Evolutionary conservation across 495 filamentous ascomycete species (phyloP), one percentile per base, ranked within the genome.

Genomic region (Aspergillus campestris): DNA sequence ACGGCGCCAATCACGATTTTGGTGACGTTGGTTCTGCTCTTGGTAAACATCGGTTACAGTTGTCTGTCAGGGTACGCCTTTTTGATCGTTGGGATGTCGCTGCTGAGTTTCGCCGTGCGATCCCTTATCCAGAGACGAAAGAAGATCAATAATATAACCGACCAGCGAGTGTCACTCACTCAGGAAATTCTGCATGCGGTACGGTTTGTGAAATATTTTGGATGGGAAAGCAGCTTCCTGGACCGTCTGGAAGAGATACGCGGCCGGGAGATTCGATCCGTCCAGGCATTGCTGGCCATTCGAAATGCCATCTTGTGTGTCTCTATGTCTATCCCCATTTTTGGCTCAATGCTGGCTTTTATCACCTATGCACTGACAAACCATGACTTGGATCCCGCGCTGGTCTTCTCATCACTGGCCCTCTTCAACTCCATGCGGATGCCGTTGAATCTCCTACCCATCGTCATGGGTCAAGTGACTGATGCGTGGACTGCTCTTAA

Each of bases 131-230:
- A 51, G 7, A 78, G 86, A 28, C 77, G 91, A 55, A 75, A 76
- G 53, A 72, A 62, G 32, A 95, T 95, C 70, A 95, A 94, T 69
- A 87, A 87, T 55, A 78, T 95, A 47, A 96, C 91, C 6, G 91
- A 97, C 61, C 84, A 89, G 62, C 75, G 91, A 35, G 89, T 97
- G 6, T 83, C 83, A 37, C 69, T 97, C 31, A 96, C 89, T 0
- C 91, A 96, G 57, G 91, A 97, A 56, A 94, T 97, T 30, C 60
- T 97, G 14, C 83, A 89, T 47, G 84, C 85, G 1, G 90, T 95
- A 36, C 77, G 89, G 13, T 96, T 97, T 55, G 89, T 97, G 60
- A 97, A 97, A 62, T 95, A 78, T 65, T 96, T 95, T 59, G 91
- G 87, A 7, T 97, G 91, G 91, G 91, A 97, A 56, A 80, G 73